A percentile compares a stretch with the other conserved stretches of the same genome.
Conservation (phyloP, 2,329 filamentous ascomycete species). For the Pseudogymnoascus verrucosus region DNA sequence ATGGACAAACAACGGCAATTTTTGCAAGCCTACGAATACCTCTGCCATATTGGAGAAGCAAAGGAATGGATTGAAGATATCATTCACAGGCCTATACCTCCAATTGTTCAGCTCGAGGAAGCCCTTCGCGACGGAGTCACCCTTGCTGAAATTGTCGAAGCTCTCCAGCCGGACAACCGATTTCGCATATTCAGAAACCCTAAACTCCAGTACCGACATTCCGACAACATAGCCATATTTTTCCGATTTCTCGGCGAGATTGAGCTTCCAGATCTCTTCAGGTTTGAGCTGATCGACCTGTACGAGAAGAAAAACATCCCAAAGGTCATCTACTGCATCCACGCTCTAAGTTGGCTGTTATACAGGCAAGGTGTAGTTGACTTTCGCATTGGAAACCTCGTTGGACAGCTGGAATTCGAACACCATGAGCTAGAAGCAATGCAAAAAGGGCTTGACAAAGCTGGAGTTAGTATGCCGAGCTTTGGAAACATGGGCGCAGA, state of each 20-base stretch:
- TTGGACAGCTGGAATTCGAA: constrained; percentile 94
- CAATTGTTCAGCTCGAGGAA: constrained; percentile 90
- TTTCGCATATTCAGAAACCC: constrained; percentile 78
- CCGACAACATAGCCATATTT: constrained; percentile 95
- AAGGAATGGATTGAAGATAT: constrained; percentile 99
- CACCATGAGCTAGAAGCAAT: constrained; percentile 95
- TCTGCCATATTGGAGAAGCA: constrained; percentile 96
- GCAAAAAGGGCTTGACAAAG: constrained; percentile 93
- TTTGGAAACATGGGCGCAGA: constrained; percentile 96
- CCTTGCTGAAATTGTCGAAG: constrained; percentile 85
- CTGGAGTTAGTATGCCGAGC: constrained; percentile 91
- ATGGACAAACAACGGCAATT: constrained; percentile 99
- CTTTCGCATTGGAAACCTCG: constrained; percentile 92
- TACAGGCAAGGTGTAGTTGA: constrained; percentile 91
- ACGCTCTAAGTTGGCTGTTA: constrained; percentile 93
- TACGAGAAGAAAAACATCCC: constrained; percentile 99
- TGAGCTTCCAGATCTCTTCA: constrained; percentile 87
- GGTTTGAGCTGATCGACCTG: constrained; percentile 92
- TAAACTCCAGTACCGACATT: constrained; percentile 87
- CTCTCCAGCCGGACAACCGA: constrained; percentile 68
- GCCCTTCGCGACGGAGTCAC: constrained; percentile 88
- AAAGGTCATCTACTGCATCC: constrained; percentile 98
- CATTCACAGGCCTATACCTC: constrained; percentile 74
- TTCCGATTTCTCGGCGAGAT: constrained; percentile 89
- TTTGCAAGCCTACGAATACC: constrained; percentile 92